Conservation (phyloP, 805 yeast genomes). For the Kluyveromyces wickerhamii region DNA sequence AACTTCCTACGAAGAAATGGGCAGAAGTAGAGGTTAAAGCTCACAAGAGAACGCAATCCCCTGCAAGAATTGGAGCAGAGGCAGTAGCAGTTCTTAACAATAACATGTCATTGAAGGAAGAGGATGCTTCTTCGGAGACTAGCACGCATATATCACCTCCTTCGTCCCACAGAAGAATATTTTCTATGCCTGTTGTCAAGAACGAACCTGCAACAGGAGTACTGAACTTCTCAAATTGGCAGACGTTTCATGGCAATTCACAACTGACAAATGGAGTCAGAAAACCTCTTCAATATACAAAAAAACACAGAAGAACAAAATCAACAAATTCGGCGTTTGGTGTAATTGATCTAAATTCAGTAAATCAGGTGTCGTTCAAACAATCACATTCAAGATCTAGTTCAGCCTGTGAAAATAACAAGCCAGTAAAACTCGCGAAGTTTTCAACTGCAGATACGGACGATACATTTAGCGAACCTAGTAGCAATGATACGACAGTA, state of each 20-base stretch:
- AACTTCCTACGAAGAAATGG: conserved; percentile 7
- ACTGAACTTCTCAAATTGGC: conserved; percentile 10
- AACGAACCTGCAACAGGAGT: conserved; percentile 10
- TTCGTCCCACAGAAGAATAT: conserved; percentile 12
- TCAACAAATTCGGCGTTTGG: conserved; percentile 21
- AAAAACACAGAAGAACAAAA: conserved; percentile 22
- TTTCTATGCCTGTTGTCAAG: conserved; percentile 18
- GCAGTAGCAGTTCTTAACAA: conserved; percentile 49
- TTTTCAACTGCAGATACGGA: not conserved
- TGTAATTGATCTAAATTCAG: conserved; percentile 24
- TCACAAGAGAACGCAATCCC: conserved; percentile 44
- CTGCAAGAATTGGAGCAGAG: conserved; percentile 65
- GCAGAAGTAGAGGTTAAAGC: conserved; percentile 1
- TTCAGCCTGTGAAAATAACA: not conserved
- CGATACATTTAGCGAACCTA: conserved; percentile 26
- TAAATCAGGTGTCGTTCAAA: conserved; percentile 11
- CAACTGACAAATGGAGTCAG: not conserved
- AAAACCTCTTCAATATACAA: not conserved
- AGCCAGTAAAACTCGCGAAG: not conserved
- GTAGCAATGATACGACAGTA: conserved; percentile 19
- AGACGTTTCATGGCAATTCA: conserved; percentile 6
- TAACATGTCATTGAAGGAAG: conserved; percentile 21
- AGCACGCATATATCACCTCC: not conserved
- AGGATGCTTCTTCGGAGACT: conserved; percentile 8
- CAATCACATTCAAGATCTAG: conserved; percentile 1